A percentile compares a stretch with the other conserved stretches of the same genome.
Evolutionary conservation across 2,329 filamentous ascomycete species (phyloP).

Genomic region (Huntiella decipiens): DNA sequence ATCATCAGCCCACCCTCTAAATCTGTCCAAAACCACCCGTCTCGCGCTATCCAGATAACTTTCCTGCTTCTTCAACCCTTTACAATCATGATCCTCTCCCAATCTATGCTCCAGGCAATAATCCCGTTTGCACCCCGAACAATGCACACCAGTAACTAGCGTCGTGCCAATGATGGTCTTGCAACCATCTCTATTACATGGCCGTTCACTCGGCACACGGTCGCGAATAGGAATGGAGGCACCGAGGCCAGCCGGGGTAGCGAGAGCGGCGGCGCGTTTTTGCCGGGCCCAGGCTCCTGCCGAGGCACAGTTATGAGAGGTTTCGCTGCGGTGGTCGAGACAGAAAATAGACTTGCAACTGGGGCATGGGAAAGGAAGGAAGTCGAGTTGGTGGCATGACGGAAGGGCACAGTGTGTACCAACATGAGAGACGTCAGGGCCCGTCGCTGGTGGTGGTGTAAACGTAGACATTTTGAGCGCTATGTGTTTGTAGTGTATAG

Average conservation of each 20-base stretch:
- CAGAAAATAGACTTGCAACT: slow-evolving; percentile 75
- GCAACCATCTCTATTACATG: slow-evolving; percentile 47
- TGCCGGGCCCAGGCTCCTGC: slow-evolving; percentile 44
- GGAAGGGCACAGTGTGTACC: slow-evolving; percentile 80
- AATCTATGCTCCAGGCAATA: slow-evolving; percentile 67
- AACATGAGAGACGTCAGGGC: slow-evolving; percentile 59
- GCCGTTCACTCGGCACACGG: slow-evolving; percentile 35
- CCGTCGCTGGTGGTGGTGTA: slow-evolving; percentile 4
- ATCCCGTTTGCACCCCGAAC: slow-evolving; percentile 47
- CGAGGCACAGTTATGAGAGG: slow-evolving; percentile 49
- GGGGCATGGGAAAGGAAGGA: slow-evolving; percentile 85
- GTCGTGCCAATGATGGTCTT: slow-evolving; percentile 53
- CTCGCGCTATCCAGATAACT: slow-evolving; percentile 18
- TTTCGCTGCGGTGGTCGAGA: slow-evolving; percentile 80
- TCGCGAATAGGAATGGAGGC: slow-evolving; percentile 32
- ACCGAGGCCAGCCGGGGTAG: slow-evolving; percentile 33
- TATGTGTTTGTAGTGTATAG: background rate
- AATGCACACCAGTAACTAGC: slow-evolving; percentile 50
- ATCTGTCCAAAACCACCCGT: slow-evolving; percentile 56
- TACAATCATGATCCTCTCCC: slow-evolving; percentile 68
- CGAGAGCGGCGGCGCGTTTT: slow-evolving; percentile 31
- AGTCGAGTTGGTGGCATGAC: slow-evolving; percentile 89
- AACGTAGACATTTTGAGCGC: slow-evolving; percentile 1
- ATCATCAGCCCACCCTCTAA: slow-evolving; percentile 62
- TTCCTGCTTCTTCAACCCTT: slow-evolving; percentile 18